Base-by-base conservation (phyloP, 1,284 basidiomycete genomes). In the Hortiboletus rubellus region DNA sequence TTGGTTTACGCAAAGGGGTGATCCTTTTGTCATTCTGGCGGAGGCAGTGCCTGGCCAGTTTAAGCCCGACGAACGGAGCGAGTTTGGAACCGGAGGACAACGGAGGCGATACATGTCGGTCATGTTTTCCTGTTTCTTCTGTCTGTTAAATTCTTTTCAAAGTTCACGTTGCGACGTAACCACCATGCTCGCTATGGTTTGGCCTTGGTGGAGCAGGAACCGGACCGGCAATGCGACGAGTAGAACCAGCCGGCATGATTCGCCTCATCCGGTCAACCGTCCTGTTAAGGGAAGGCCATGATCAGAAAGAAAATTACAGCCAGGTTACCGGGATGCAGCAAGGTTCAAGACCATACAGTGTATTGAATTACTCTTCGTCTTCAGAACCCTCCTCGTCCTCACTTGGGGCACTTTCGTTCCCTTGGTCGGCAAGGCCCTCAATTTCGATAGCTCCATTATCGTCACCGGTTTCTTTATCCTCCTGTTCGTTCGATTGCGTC, bases 341-440 rank as follows among this genome's bases (percentile, higher is more conserved):
- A 60, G 49, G 57, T 68, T 63, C 57, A 42, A 61, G 45, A 65
- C 64, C 60, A 59, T 60, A 64, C 68, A 66, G 49, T n/a, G 44
- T 36, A 67, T 57, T 60, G 51, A 55, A 61, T 68, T 73, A 65
- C 58, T 73, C 69, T 41, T 72, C 75, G 47, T 73, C 75, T 40
- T 70, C 68, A 34, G 68, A 71, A 59, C 65, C 70, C 43, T 65
- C 75, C 45, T 75, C 73, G 52, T 71, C 70, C 48, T 75, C 66
- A 55, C 65, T 63, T 55, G 46, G 53, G 50, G 52, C 52, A 57
- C 42, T 40, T 40, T 55, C 60, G 18, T 53, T 68, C 42, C 68
- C 76, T 47, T 74, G 72, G 54, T 74, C 68, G 53, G 58, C 74
- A 46, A 89, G 72, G 30, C 86, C 88, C 72, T 89, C 87, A 60